These are phyloP conservation scores for Radiomyces spectabilis DNA, from an alignment of 192 early-diverging fungal species.

Conservation along the genomic window DNA sequence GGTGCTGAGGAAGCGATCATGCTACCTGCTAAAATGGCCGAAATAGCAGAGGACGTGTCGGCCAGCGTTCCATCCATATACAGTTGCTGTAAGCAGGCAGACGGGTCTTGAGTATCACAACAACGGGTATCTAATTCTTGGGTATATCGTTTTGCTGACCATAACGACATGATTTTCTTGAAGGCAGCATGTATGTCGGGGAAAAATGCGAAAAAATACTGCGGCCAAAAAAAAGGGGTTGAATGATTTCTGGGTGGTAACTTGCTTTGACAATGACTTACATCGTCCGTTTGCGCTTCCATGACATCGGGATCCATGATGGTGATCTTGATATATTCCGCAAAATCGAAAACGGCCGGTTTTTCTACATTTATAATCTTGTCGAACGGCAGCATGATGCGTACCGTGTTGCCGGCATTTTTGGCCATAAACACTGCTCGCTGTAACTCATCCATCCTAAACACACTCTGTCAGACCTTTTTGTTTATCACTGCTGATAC, in stretches of 20 bases:
- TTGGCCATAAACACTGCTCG: constrained; percentile 46
- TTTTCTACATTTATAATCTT: constrained; percentile 43
- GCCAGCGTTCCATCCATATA: too few species aligned
- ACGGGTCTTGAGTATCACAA: too few species aligned
- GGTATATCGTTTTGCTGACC: background rate
- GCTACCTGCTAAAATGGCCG: too few species aligned
- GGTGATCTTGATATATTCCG: constrained; percentile 41
- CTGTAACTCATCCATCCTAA: constrained; percentile 43
- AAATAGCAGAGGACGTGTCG: too few species aligned
- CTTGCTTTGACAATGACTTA: constrained; percentile 49
- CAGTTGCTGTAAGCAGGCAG: too few species aligned
- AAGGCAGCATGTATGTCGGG: constrained; percentile 32
- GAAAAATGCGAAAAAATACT: constrained; percentile 63
- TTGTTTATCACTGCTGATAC: too few species aligned
- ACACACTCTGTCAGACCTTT: background rate
- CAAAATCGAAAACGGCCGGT: constrained; percentile 36
- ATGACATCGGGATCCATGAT: constrained; percentile 41
- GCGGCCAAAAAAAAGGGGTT: background rate
- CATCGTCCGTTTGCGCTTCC: constrained; percentile 4
- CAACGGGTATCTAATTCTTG: too few species aligned
- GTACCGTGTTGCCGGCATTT: constrained; percentile 48
- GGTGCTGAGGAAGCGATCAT: too few species aligned
- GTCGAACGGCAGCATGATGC: constrained; percentile 50
- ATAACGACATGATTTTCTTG: constrained; percentile 12
- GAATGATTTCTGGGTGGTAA: background rate